phyloP scores from a whole-genome alignment of 1,284 basidiomycete genomes.

The Taiwanofungus camphoratus region DNA sequence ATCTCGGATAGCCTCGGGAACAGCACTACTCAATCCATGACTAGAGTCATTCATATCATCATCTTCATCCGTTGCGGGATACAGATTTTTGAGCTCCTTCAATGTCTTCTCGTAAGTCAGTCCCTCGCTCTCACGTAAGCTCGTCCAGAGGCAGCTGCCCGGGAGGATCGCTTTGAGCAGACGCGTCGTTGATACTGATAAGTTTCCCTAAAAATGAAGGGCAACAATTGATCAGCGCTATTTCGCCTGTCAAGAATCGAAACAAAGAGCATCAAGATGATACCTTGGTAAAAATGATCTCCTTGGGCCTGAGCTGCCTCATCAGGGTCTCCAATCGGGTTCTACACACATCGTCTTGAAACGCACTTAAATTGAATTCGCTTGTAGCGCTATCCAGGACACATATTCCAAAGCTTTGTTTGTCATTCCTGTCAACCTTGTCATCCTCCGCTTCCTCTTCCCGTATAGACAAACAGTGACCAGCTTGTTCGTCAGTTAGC shows the following conservation, averaged over 20 bases:
- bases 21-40: constrained; percentile 38
- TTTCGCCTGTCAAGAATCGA: background rate
- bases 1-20: constrained; percentile 71
- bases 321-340: constrained; percentile 94
- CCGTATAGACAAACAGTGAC: constrained; percentile 90
- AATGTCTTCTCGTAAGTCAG: constrained; percentile 71
- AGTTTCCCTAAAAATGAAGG: constrained; percentile 53
- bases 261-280: constrained; percentile 9
- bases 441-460: constrained; percentile 43
- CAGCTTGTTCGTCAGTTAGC: constrained; percentile 89
- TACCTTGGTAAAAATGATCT: constrained; percentile 90
- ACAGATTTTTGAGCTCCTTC: constrained; percentile 65
- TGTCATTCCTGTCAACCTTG: constrained; percentile 35
- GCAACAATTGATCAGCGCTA: background rate
- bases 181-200: constrained; percentile 77
- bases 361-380: constrained; percentile 88
- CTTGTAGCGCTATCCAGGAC: constrained; percentile 96
- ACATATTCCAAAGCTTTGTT: constrained; percentile 80
- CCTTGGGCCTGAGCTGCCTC: constrained; percentile 90
- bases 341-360: constrained; percentile 89
- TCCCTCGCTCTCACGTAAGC: constrained; percentile 79
- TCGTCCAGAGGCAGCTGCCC: constrained; percentile 81
- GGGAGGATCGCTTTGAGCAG: constrained; percentile 79
- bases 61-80: constrained; percentile 41
- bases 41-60: constrained; percentile 39